Evolutionary conservation across 352 stramenopile species (phyloP).

Genomic region (Globisporangium ultimum): DNA sequence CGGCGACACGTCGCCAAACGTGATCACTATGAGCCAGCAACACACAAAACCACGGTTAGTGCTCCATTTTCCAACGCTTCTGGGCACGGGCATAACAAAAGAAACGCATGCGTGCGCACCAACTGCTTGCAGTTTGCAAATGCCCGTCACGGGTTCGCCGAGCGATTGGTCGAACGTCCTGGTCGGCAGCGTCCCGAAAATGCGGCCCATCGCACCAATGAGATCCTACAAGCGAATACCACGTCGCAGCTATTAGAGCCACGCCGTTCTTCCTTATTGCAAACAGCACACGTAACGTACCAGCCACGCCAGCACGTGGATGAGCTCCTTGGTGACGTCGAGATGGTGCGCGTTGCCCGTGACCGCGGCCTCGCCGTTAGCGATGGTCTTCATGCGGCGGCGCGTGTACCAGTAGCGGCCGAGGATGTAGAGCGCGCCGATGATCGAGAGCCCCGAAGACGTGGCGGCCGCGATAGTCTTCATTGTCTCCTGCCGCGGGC

Average conservation of each 20-base stretch:
- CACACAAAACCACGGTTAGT: background rate
- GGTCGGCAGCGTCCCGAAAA: conserved; percentile 65
- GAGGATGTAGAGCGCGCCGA: conserved; percentile 82
- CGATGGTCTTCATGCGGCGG: conserved; percentile 32
- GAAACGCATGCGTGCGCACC: conserved; percentile 22
- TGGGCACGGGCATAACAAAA: background rate
- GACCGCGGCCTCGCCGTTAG: conserved; percentile 16
- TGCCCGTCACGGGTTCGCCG: conserved; percentile 45
- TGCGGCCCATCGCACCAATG: conserved; percentile 60
- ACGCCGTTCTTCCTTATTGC: background rate
- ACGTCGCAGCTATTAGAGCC: background rate
- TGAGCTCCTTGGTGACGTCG: conserved; percentile 83
- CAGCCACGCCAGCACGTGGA: conserved; percentile 82
- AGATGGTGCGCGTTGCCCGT: conserved; percentile 30
- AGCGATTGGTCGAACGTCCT: conserved; percentile 56
- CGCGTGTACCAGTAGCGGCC: conserved; percentile 77
- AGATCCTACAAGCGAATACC: conserved; percentile 39
- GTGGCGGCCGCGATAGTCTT: conserved; percentile 60
- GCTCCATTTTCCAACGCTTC: too few species aligned
- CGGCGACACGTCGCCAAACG: conserved; percentile 65
- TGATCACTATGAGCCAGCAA: conserved; percentile 47
- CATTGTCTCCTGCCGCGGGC: conserved; percentile 10
- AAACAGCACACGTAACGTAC: conserved; percentile 20
- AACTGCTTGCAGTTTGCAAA: conserved; percentile 75
- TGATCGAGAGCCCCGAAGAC: conserved; percentile 76